Base-by-base conservation (phyloP, 1,139 yeast genomes). In the Yamadazyma sp. region DNA sequence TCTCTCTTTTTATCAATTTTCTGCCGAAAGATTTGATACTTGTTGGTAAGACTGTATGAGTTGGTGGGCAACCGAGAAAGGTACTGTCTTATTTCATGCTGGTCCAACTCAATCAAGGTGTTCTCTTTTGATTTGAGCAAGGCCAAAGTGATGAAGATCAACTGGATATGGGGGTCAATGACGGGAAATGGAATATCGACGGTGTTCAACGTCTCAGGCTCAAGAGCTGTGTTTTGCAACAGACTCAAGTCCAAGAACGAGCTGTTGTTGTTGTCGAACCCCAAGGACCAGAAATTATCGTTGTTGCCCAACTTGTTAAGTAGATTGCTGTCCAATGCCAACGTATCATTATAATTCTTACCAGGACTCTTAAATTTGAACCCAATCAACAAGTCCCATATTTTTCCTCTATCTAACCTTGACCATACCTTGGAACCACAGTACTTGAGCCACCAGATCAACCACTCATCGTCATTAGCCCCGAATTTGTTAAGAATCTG, bases 381-480 rank as follows among this genome's bases (percentile, higher is more conserved):
- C 2, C 96, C 96, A 26, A 90, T 61, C 40, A 89, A 62, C 50
- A 81, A 64, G 64, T 90, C 97, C 97, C 97, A 90, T 13, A 88
- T 72, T 45, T 96, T 71, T 3, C 94, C 96, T 39, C 96, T 65
- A 59, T 88, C 96, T 45, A 74, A 73, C 45, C 83, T 74, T 37
- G 90, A 83, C 79, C 95, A 82, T 7, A 85, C 90, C 59, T 86
- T 86, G 10, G 94, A 78, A n/a, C 97, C 97, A 54, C 87, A 78
- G 73, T 87, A 89, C 55, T 89, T 87, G 47, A 89, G 68, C 97
- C 97, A 90, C 95, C 96, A 90, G 27, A 87, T 73, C 26, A 89
- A 67, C 97, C 97, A 90, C 54, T 86, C 94, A 51, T 86, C 94
- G 50, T 87, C 90, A 39, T 77, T 73, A 34, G 78, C 67, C 29